Conservation (phyloP, 352 stramenopile species). For the Pythium oligandrum region DNA sequence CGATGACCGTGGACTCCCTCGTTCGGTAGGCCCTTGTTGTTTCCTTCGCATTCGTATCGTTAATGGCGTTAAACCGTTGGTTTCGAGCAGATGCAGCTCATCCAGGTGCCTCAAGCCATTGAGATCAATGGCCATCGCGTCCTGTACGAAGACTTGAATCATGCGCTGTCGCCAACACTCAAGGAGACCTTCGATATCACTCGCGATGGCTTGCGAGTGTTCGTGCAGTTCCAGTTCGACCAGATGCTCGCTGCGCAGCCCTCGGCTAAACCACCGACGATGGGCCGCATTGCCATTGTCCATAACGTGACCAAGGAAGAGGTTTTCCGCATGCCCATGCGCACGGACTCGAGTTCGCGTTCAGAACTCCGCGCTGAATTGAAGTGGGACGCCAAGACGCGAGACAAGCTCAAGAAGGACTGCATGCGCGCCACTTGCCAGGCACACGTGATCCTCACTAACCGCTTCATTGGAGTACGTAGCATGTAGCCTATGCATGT, state of each 20-base stretch:
- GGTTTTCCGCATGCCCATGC: constrained; percentile 9
- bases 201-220: constrained; percentile 6
- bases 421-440: constrained; percentile 13
- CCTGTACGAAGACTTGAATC: constrained; percentile 15
- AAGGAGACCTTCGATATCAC: constrained; percentile 17
- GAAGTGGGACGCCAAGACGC: constrained; percentile 6
- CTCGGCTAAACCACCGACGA: constrained; percentile 5
- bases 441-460: constrained; percentile 12
- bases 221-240: constrained; percentile 16
- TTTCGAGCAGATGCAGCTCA: too few relatives aligned
- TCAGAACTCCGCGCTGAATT: constrained; percentile 9
- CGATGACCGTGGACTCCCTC: too few relatives aligned
- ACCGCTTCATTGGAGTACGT: constrained; percentile 12
- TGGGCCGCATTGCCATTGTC: constrained; percentile 10
- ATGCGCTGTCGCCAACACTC: constrained; percentile 13
- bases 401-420: constrained; percentile 5
- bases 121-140: constrained; percentile 19
- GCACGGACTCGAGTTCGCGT: constrained; percentile 4
- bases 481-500: not conserved
- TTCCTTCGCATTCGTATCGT: too few relatives aligned
- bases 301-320: constrained; percentile 12
- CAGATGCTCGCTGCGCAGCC: constrained; percentile 10
- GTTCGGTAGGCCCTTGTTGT: too few relatives aligned
- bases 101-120: constrained; percentile 3
- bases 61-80: too few relatives aligned